Conservation (phyloP, 2,329 filamentous ascomycete species). For the Colletotrichum sp. region DNA sequence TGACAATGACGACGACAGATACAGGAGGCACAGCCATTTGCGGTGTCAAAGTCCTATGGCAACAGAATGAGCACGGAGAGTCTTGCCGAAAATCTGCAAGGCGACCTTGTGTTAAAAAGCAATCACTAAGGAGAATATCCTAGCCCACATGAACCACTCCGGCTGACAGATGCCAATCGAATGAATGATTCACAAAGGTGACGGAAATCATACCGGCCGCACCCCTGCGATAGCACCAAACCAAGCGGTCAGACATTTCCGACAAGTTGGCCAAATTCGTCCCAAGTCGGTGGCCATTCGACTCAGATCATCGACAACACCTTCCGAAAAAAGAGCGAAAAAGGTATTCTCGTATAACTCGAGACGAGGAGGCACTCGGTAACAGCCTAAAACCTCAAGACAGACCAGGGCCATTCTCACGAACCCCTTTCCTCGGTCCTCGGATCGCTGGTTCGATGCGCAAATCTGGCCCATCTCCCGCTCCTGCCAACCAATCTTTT, state of each 20-base stretch:
- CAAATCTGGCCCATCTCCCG: slow-evolving; percentile 9
- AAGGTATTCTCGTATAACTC: not conserved
- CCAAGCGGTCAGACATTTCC: not conserved
- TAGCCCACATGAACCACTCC: not conserved
- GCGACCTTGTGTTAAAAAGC: not conserved
- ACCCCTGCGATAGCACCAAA: not conserved
- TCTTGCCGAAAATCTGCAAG: not conserved
- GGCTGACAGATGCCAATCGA: not conserved
- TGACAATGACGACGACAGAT: not conserved
- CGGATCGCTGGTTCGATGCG: slow-evolving; percentile 2
- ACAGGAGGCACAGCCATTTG: not conserved
- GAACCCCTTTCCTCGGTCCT: not conserved
- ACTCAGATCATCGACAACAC: not conserved
- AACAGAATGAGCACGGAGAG: not conserved
- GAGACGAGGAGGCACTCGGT: not conserved
- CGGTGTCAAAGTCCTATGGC: not conserved
- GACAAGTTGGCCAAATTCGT: not conserved
- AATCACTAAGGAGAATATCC: not conserved
- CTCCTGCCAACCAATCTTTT: slow-evolving; percentile 11
- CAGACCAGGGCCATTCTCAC: not conserved
- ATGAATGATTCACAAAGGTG: not conserved
- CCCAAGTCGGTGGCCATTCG: not conserved
- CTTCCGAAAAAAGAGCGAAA: not conserved
- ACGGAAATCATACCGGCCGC: not conserved
- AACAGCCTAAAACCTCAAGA: not conserved